Percentiles rank a stretch among this genome's conserved stretches.
phyloP scores from a whole-genome alignment of 2,329 filamentous ascomycete genomes.

The Monilinia fructigena region DNA sequence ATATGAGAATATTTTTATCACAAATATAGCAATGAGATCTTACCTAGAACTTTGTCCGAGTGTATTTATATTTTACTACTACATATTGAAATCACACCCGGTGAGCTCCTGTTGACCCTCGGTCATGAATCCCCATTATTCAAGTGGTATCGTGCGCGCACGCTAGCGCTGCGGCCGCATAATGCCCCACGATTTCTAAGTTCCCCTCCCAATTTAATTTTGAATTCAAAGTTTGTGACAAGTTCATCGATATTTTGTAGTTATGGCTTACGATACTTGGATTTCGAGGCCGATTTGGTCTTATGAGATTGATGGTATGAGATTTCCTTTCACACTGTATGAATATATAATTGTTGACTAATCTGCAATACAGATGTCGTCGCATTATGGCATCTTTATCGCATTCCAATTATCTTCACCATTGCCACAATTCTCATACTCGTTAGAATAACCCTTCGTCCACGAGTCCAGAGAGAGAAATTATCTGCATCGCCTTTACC shows the following conservation, averaged over 20 bases:
- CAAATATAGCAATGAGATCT: too few species aligned
- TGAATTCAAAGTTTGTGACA: background rate
- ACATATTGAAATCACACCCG: background rate
- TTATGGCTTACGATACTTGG: constrained; percentile 24
- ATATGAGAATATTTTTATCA: background rate
- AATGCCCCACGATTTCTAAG: constrained; percentile 6
- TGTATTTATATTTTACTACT: too few species aligned
- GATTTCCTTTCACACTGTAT: background rate
- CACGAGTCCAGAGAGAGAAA: constrained; percentile 38
- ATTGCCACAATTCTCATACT: constrained; percentile 42
- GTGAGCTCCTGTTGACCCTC: background rate
- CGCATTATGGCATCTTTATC: constrained; percentile 48
- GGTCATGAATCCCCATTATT: too few species aligned
- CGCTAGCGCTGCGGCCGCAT: constrained; percentile 10
- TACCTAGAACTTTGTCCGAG: too few species aligned
- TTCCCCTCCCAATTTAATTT: constrained; percentile 22
- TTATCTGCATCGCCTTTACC: constrained; percentile 38
- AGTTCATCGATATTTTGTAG: background rate
- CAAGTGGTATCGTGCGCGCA: constrained; percentile 5
- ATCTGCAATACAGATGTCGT: constrained; percentile 32
- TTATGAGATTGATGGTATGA: constrained; percentile 29
- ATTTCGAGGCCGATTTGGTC: constrained; percentile 26
- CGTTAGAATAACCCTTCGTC: constrained; percentile 39
- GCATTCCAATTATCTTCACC: constrained; percentile 46
- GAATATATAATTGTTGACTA: background rate